A percentile compares a stretch with the other conserved stretches of the same genome.
These are phyloP conservation scores for Petrea volubilis DNA, from an alignment of 257 asterid species.

Conservation along the genomic window DNA sequence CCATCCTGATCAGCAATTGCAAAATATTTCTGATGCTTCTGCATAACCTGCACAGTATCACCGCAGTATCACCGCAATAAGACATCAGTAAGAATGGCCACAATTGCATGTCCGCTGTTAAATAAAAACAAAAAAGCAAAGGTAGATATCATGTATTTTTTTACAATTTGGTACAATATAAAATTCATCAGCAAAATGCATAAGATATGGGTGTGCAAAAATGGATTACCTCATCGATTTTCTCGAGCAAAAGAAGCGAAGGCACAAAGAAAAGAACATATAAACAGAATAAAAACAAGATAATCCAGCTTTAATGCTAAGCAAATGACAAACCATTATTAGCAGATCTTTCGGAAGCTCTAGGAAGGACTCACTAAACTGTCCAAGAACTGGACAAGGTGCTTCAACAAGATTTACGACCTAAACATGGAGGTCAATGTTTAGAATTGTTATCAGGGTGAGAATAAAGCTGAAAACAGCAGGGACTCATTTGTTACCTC, in stretches of 20 bases:
- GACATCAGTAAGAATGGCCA: conserved; percentile 10
- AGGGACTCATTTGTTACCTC: conserved; percentile 49
- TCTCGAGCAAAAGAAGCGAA: conserved; percentile 14
- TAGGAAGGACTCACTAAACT: conserved; percentile 74
- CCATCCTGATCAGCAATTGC: conserved; percentile 74
- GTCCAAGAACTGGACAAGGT: conserved; percentile 84
- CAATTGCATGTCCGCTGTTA: conserved; percentile 3
- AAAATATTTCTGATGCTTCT: conserved; percentile 95
- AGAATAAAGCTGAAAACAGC: conserved; percentile 6
- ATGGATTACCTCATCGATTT: conserved; percentile 12
- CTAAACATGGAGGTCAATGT: conserved; percentile 42
- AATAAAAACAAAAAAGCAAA: neutral
- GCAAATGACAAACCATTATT: conserved; percentile 65
- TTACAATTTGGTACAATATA: too few relatives aligned
- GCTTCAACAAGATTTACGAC: conserved; percentile 96
- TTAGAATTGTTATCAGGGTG: conserved; percentile 16
- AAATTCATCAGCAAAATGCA: neutral
- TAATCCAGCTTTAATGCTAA: conserved; percentile 12
- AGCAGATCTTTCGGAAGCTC: conserved; percentile 91
- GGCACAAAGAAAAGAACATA: neutral
- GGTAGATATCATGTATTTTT: neutral
- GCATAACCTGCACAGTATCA: conserved; percentile 79
- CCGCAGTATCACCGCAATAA: too few relatives aligned
- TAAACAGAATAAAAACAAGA: conserved; percentile 9
- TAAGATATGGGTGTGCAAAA: neutral